Conservation (phyloP, 2,329 filamentous ascomycete genomes). For the Corinectria fuckeliana region DNA sequence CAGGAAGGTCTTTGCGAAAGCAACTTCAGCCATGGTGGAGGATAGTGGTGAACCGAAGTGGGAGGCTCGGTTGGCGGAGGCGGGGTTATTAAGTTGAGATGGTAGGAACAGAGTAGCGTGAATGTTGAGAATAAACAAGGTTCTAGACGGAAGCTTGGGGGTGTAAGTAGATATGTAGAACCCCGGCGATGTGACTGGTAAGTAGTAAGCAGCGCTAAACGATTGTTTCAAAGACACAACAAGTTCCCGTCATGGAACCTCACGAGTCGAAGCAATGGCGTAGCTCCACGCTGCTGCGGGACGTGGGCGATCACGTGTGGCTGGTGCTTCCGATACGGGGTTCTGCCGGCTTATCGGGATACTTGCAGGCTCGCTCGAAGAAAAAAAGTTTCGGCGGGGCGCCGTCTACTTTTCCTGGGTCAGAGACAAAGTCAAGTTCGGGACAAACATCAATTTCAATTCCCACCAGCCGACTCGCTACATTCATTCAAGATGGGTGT, state of each 20-base stretch:
- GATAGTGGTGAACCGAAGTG: constrained; percentile 14
- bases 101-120: background rate
- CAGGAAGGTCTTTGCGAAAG: constrained; percentile 86
- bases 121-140: background rate
- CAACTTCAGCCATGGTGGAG: constrained; percentile 75
- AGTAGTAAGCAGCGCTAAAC: background rate
- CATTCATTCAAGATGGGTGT: constrained; percentile 73
- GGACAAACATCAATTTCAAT: too few species aligned
- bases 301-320: constrained; percentile 34
- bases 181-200: background rate
- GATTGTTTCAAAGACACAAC: constrained; percentile 1
- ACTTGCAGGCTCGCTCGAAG: constrained; percentile 33
- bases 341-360: constrained; percentile 44
- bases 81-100: constrained; percentile 26
- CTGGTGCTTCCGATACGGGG: constrained; percentile 38
- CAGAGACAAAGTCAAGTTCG: constrained; percentile 29
- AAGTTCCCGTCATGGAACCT: constrained; percentile 30
- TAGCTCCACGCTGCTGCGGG: constrained; percentile 20
- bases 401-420: constrained; percentile 32
- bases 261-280: constrained; percentile 4
- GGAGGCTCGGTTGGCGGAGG: constrained; percentile 25
- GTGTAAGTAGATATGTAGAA: background rate
- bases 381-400: constrained; percentile 52
- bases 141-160: background rate
- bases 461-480: constrained; percentile 16